Evolutionary conservation across 2,329 filamentous ascomycete genomes (phyloP).

Genomic region (Hymenoscyphus albidus): DNA sequence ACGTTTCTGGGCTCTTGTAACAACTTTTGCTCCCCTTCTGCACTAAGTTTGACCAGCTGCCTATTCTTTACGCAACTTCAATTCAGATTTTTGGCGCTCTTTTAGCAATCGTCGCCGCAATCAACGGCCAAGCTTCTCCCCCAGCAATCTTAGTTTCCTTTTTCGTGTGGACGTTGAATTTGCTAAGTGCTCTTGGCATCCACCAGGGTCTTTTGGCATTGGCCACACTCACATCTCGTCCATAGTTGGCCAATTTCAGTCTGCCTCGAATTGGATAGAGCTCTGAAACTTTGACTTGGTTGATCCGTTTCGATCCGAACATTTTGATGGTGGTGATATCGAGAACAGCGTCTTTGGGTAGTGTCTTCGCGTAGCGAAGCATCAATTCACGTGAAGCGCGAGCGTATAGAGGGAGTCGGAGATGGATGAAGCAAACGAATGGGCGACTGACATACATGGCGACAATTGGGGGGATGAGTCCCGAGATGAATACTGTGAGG

Average conservation of each 20-base stretch:
- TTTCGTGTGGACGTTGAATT: constrained; percentile 31
- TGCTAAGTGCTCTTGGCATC: constrained; percentile 25
- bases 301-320: constrained; percentile 37
- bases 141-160: constrained; percentile 22
- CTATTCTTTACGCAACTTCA: too few relatives aligned
- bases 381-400: constrained; percentile 56
- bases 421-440: constrained; percentile 68
- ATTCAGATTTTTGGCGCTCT: neutral
- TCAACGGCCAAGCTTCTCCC: constrained; percentile 31
- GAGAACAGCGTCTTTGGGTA: constrained; percentile 41
- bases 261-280: constrained; percentile 26
- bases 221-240: constrained; percentile 24
- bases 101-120: constrained; percentile 24
- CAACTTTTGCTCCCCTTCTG: neutral
- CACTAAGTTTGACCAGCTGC: neutral
- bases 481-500: constrained; percentile 49
- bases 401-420: constrained; percentile 64
- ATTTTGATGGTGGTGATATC: constrained; percentile 41
- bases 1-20: neutral
- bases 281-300: constrained; percentile 27
- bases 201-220: constrained; percentile 31
- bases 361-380: constrained; percentile 46
- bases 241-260: constrained; percentile 34
- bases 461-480: constrained; percentile 61
- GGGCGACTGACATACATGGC: constrained; percentile 63